These are phyloP conservation scores for Parascedosporium putredinis DNA, from an alignment of 2,329 filamentous ascomycete genomes.

Conservation along the genomic window DNA sequence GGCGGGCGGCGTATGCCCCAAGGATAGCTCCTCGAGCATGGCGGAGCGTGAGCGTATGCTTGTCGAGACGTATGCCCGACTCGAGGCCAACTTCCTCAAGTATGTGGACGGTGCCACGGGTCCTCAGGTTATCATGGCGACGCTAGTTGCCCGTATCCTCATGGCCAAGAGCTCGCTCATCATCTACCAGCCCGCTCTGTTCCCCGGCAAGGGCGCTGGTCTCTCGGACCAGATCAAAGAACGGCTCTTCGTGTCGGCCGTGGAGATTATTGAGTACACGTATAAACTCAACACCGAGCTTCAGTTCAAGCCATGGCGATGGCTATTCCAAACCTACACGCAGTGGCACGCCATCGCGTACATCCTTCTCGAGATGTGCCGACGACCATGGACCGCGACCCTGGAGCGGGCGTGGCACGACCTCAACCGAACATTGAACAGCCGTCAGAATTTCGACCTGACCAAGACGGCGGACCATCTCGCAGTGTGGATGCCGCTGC, in stretches of 20 bases:
- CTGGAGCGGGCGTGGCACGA: constrained; percentile 40
- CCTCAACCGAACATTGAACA: constrained; percentile 27
- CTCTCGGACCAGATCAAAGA: constrained; percentile 54
- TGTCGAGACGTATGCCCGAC: constrained; percentile 38
- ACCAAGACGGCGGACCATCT: constrained; percentile 34
- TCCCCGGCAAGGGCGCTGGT: constrained; percentile 42
- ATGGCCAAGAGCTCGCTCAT: constrained; percentile 71
- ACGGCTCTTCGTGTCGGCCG: constrained; percentile 58
- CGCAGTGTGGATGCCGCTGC: constrained; percentile 42
- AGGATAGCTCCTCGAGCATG: constrained; percentile 19
- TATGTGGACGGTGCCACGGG: constrained; percentile 37
- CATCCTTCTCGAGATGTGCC: constrained; percentile 33
- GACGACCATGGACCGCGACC: constrained; percentile 37
- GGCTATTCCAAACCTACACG: constrained; percentile 40
- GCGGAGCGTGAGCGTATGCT: constrained; percentile 34
- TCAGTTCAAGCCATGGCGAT: constrained; percentile 33
- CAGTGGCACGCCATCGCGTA: constrained; percentile 43
- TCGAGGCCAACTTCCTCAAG: constrained; percentile 44
- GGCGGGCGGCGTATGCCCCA: constrained; percentile 20
- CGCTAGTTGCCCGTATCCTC: constrained; percentile 58
- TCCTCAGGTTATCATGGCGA: constrained; percentile 56
- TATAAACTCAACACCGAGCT: constrained; percentile 53
- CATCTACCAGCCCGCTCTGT: constrained; percentile 63
- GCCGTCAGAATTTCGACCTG: constrained; percentile 29
- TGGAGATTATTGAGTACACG: constrained; percentile 64